Evolutionary conservation across 106 monocot genomes (phyloP).

Genomic region (Dendrobium catenatum): DNA sequence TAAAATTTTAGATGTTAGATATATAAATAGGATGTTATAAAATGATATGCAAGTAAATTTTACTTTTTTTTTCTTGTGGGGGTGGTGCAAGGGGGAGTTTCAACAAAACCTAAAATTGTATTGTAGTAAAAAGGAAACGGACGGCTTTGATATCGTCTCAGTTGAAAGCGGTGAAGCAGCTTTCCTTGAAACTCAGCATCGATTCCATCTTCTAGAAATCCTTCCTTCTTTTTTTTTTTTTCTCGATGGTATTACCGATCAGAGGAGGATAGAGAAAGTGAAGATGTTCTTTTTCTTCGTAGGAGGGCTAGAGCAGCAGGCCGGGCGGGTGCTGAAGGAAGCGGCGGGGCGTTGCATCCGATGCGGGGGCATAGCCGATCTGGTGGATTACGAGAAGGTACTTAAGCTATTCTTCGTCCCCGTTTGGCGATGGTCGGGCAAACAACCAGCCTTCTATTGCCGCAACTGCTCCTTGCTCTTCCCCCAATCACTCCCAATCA

Average conservation of each 20-base stretch:
- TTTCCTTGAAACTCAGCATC: too few species aligned
- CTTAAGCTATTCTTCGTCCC: constrained; percentile 72
- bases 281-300: constrained; percentile 64
- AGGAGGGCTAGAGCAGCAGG: constrained; percentile 55
- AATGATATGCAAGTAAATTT: too few species aligned
- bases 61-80: too few species aligned
- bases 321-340: constrained; percentile 26
- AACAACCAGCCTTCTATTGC: constrained; percentile 25
- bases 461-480: constrained; percentile 35
- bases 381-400: constrained; percentile 54
- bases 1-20: too few species aligned
- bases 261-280: neutral
- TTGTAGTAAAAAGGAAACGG: too few species aligned
- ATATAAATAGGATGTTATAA: too few species aligned
- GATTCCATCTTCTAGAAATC: too few species aligned
- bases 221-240: neutral
- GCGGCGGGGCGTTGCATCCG: constrained; percentile 43
- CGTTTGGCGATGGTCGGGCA: constrained; percentile 45
- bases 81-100: too few species aligned
- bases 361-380: constrained; percentile 44
- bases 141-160: too few species aligned
- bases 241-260: neutral
- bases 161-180: too few species aligned
- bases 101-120: too few species aligned
- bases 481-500: constrained; percentile 18